Percentiles rank a stretch among this genome's conserved stretches.
Evolutionary conservation across 2,329 filamentous ascomycete genomes (phyloP).

Genomic region (Botryosphaeria dothidea): DNA sequence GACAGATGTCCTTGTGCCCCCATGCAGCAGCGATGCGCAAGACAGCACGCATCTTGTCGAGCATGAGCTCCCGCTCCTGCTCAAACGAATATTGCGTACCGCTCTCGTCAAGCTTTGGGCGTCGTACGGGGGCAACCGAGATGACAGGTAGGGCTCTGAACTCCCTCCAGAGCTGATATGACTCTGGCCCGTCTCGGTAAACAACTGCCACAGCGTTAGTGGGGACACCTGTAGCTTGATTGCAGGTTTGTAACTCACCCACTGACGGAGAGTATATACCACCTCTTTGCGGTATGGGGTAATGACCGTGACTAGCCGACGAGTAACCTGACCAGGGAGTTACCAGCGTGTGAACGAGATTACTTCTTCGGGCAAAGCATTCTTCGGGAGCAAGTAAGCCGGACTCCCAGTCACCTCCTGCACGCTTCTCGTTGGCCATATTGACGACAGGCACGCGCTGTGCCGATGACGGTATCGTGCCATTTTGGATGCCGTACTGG

Average conservation of each 20-base stretch:
- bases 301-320: constrained; percentile 51
- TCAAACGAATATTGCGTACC: constrained; percentile 71
- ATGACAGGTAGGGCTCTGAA: constrained; percentile 67
- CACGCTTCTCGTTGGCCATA: constrained; percentile 72
- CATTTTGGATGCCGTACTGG: constrained; percentile 34
- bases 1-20: constrained; percentile 41
- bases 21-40: constrained; percentile 64
- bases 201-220: constrained; percentile 53
- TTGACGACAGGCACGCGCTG: constrained; percentile 65
- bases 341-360: constrained; percentile 67
- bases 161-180: constrained; percentile 50
- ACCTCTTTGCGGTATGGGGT: constrained; percentile 70
- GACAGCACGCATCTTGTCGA: constrained; percentile 70
- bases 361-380: constrained; percentile 72
- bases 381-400: constrained; percentile 67
- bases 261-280: constrained; percentile 71
- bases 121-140: constrained; percentile 69
- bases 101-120: constrained; percentile 70
- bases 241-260: constrained; percentile 46
- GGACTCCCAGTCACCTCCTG: constrained; percentile 79
- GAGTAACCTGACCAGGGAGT: constrained; percentile 53
- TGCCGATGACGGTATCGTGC: background rate
- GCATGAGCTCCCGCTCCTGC: constrained; percentile 70
- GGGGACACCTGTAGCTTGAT: background rate
- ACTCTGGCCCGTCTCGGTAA: constrained; percentile 67